Conservation (phyloP, 345 rosid species). For the Geranium brycei region DNA sequence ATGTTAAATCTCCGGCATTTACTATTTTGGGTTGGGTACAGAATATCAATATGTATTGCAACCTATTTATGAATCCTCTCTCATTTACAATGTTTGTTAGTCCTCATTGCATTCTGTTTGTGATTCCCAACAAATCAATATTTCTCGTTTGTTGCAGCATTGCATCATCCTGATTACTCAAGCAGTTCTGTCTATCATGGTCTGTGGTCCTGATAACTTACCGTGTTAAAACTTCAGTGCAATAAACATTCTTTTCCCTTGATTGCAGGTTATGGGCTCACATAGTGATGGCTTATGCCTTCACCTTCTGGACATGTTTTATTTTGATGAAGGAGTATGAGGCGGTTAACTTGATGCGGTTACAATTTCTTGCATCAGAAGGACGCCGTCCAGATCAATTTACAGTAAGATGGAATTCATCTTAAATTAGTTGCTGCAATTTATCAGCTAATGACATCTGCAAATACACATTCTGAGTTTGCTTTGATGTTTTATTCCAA, state of each 20-base stretch:
- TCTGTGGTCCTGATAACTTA: neutral
- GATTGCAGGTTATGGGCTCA: slow-evolving; percentile 69
- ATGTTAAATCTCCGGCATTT: too few species aligned
- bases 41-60: neutral
- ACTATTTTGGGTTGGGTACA: neutral
- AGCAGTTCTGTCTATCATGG: neutral
- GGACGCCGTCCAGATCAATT: slow-evolving; percentile 77
- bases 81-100: too few species aligned
- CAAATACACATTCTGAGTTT: neutral
- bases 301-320: slow-evolving; percentile 83
- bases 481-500: neutral
- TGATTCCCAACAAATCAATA: neutral
- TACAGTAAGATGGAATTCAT: slow-evolving; percentile 39
- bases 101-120: too few species aligned
- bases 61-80: too few species aligned
- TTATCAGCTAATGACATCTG: neutral
- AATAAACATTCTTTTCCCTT: neutral
- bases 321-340: slow-evolving; percentile 72
- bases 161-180: neutral
- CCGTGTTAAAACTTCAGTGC: neutral
- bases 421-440: slow-evolving; percentile 3
- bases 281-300: slow-evolving; percentile 65
- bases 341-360: slow-evolving; percentile 60
- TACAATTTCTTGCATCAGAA: slow-evolving; percentile 75
- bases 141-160: neutral